Conservation (phyloP, 2,329 filamentous ascomycete species). For the Clarireedia monteithiana region DNA sequence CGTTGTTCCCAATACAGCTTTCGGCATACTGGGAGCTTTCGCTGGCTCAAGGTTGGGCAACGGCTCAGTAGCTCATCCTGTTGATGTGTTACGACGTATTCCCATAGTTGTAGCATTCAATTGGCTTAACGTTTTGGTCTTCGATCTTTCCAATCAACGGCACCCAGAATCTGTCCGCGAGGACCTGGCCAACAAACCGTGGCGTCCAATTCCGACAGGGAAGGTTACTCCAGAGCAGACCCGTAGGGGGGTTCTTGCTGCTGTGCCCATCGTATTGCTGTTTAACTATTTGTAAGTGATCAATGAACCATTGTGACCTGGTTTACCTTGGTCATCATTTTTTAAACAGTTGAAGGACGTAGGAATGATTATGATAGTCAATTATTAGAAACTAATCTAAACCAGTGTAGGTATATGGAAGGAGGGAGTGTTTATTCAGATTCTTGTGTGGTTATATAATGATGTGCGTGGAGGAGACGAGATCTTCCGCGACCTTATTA, state of each 20-base stretch:
- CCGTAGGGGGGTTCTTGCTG: neutral
- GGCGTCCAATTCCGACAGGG: conserved; percentile 26
- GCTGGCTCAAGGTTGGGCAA: neutral
- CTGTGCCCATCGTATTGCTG: conserved; percentile 9
- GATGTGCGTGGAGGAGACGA: conserved; percentile 8
- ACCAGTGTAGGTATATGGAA: neutral
- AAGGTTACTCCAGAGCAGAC: conserved; percentile 16
- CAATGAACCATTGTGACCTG: too few relatives aligned
- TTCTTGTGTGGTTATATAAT: conserved; percentile 9
- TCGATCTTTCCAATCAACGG: conserved; percentile 27
- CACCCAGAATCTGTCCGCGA: conserved; percentile 22
- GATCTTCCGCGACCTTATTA: conserved; percentile 6
- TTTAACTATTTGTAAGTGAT: neutral
- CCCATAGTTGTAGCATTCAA: neutral
- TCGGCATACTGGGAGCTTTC: neutral
- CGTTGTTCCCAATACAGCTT: neutral
- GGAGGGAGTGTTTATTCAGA: neutral
- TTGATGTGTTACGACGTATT: neutral
- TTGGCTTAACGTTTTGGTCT: conserved; percentile 25
- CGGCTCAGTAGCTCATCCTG: neutral
- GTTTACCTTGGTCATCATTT: too few relatives aligned
- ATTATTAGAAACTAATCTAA: too few relatives aligned
- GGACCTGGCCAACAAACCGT: conserved; percentile 29
- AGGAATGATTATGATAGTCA: too few relatives aligned
- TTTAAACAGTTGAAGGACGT: too few relatives aligned